Evolutionary conservation across 2,329 filamentous ascomycete species (phyloP), one percentile per base, ranked within the genome.

Genomic region (Penicillium sp.): DNA sequence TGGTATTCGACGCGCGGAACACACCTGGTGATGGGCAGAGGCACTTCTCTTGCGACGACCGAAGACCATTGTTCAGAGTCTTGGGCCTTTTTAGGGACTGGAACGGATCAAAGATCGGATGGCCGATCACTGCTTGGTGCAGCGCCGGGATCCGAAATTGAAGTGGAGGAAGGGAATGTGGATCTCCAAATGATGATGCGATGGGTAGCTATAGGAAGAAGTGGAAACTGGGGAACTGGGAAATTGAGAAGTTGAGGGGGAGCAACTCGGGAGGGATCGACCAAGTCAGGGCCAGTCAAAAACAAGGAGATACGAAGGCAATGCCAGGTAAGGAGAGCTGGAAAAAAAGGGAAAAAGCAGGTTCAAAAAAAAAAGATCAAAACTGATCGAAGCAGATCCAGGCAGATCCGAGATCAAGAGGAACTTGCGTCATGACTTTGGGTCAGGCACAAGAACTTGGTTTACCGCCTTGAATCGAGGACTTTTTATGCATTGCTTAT

Each of bases 21-120:
- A 25, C 50, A 74, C 71, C 63, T 72, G 69, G 55, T 70, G 67
- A 68, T 80, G 79, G 48, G 78, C 79, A 38, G 60, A 59, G 54
- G 63, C 64, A 62, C 74, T 75, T 68, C 74, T 74, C 67, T 70
- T 77, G 51, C 65, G 62, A 66, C 73, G 74, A 57, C 70, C 68
- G 63, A 77, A 77, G 75, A 78, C 78, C 55, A 59, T 69, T 64
- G 59, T 59, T 67, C 52, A 58, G 21, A 43, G 55, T 48, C 52
- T 41, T 13, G 5, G 29, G 31, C 15, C 6, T 15, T 27, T 51
- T 31, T n/a, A 10, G n/a, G 17, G 43, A 31, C 25, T 43, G 25
- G 42, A 33, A 39, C 21, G 25, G 17, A 21, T 31, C 25, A 48
- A 23, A 33, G 31, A 62, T 59, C 50, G 55, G 61, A 60, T 55